Percentiles rank a stretch among this genome's conserved stretches.
Evolutionary conservation across 352 stramenopile species (phyloP).

Genomic region (Phytophthora multivora): DNA sequence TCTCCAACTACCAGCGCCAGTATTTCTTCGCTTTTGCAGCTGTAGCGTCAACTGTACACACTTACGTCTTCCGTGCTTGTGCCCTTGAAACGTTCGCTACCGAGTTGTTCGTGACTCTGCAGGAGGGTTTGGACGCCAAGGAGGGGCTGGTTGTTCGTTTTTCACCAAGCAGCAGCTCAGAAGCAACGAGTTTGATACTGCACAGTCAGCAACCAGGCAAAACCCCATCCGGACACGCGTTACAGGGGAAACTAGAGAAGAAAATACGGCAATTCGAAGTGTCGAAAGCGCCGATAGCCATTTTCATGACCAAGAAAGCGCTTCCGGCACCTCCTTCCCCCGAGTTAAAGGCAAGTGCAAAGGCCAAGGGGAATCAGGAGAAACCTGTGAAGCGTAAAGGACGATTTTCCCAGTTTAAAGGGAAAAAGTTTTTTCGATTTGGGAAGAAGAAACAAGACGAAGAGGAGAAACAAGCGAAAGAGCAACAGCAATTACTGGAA

Average conservation of each 20-base stretch:
- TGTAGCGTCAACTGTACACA: conserved; percentile 55
- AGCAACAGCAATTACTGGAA: conserved; percentile 16
- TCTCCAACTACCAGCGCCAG: conserved; percentile 53
- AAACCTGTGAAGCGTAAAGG: conserved; percentile 19
- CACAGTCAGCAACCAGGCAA: conserved; percentile 43
- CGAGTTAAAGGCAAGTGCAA: neutral
- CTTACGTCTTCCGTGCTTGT: conserved; percentile 56
- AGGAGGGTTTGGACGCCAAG: conserved; percentile 51
- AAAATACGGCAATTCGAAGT: conserved; percentile 44
- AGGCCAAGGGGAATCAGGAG: neutral
- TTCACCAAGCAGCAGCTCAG: neutral
- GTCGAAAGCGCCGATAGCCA: conserved; percentile 16
- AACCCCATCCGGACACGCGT: conserved; percentile 3
- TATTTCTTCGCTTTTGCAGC: conserved; percentile 64
- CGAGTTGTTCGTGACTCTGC: conserved; percentile 50
- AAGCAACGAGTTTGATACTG: conserved; percentile 12
- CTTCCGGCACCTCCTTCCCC: conserved; percentile 1
- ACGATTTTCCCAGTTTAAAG: conserved; percentile 19
- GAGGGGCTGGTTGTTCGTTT: conserved; percentile 48
- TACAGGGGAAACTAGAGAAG: conserved; percentile 36
- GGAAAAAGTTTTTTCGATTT: conserved; percentile 31
- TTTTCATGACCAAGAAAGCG: conserved; percentile 38
- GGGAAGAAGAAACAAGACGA: conserved; percentile 30
- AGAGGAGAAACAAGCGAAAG: conserved; percentile 9
- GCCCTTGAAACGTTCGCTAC: conserved; percentile 52